Base-by-base conservation (phyloP, 2,329 filamentous ascomycete species). In the Pseudogymnoascus sp. region DNA sequence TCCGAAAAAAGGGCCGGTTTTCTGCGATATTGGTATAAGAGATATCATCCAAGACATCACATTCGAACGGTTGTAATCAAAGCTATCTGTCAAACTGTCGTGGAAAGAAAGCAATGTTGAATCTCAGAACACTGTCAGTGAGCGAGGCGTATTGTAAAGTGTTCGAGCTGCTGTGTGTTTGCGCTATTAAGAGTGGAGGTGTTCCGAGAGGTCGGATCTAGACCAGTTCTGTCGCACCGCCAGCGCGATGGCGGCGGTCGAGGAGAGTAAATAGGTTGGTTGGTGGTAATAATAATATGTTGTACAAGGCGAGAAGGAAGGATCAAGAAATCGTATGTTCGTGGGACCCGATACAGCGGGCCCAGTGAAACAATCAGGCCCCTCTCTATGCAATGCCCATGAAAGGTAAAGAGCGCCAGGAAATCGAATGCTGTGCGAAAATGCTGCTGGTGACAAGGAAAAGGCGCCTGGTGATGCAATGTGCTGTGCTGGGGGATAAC, bases 401-500 rank as follows among this genome's bases (percentile, higher is more conserved):
- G 14, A 25, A 49, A 52, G 43, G 43, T 16, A 16, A 52, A 28
- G 43, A n/a, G 43, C 43, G 23, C 23, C 43, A 23, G 43, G 43
- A 31, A 52, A 52, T 31, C 43, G 43, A 16, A 52, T 52, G 23
- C 43, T 52, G 43, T 28, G 43, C 23, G 23, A 52, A 52, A 52
- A 28, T 52, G 43, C 23, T 52, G 43, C 23, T 45, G 23, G 43
- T 52, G 43, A 52, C 23, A 52, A 52, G 43, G 23, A 28, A 45
- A 52, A 28, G 4, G 14, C 23, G 43, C 43, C 43, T 52, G 14
- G 43, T 52, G 43, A 28, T 52, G 43, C 43, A 52, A 52, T 52
- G 43, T 31, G 43, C 43, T 52, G 43, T 52, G 43, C 43, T 52
- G 43, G 43, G 43, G 43, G 43, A 52, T 52, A 52, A 52, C 23